Conservation (phyloP, 306 rosid species). For the Cucumis melo region DNA sequence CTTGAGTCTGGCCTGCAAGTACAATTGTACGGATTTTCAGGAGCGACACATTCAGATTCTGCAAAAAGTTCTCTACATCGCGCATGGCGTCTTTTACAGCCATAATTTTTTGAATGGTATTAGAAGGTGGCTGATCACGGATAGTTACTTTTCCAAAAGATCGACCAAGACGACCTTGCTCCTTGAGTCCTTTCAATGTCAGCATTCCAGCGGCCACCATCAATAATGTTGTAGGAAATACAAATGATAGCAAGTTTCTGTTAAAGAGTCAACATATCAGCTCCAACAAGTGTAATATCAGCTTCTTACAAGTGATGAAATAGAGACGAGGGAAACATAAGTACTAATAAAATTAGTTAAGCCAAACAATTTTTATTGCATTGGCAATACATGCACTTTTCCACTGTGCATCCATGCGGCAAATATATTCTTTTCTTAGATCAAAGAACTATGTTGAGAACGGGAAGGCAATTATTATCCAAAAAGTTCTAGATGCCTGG, state of each 20-base stretch:
- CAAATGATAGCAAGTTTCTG: constrained; percentile 76
- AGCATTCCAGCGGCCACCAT: constrained; percentile 65
- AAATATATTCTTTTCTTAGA: neutral
- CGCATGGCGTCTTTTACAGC: constrained; percentile 93
- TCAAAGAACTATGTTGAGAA: too few species aligned
- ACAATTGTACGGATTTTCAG: constrained; percentile 67
- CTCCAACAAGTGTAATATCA: neutral
- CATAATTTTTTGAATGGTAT: constrained; percentile 83
- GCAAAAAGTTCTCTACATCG: constrained; percentile 60
- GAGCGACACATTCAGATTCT: constrained; percentile 65
- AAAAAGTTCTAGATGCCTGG: neutral
- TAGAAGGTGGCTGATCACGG: constrained; percentile 89
- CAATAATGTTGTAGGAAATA: constrained; percentile 55
- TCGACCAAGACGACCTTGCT: constrained; percentile 97
- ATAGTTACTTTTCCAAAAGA: constrained; percentile 67
- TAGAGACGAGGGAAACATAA: neutral
- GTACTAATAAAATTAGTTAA: neutral
- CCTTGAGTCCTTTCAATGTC: constrained; percentile 68
- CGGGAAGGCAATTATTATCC: neutral
- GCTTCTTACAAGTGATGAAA: neutral
- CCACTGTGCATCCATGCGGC: neutral
- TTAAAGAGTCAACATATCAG: constrained; percentile 6
- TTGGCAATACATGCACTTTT: neutral
- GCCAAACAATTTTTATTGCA: neutral
- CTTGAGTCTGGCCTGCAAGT: constrained; percentile 94